Evolutionary conservation across 2,329 filamentous ascomycete species (phyloP), one percentile per base, ranked within the genome.

Genomic region (Penicillium sp.): DNA sequence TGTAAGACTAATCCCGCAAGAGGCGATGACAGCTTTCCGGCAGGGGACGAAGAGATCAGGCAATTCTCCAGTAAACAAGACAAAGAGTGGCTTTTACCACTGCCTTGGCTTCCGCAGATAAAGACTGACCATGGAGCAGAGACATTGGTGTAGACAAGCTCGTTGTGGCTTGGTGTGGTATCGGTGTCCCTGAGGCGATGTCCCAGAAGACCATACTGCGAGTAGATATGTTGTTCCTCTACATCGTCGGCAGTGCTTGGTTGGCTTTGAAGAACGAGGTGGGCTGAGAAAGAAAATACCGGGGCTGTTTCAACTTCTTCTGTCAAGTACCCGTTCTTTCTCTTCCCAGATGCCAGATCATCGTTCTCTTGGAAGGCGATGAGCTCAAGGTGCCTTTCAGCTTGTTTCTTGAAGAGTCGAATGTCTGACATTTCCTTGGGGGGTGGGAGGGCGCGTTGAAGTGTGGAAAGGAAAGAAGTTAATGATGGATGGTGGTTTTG

Each of bases 51-150:
- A 2, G 37, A 1, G 4, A 68, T 35, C 1, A 71, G 56, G 1
- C 55, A 50, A 16, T 64, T 63, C 29, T 78, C 78, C 0, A 83
- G 64, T 33, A 84, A 64, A 50, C 74, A 79, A 0, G 77, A 74
- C 2, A 81, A 63, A 0, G 79, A 81, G 41, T 83, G 77, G 14
- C 73, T 78, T 51, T 83, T 83, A 0, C 80, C 80, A 28, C 73
- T 76, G 0, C 80, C 80, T 51, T 83, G 79, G 1, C 75, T 75
- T 1, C 80, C 80, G 43, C 80, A 84, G 14, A 84, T 77, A 54
- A 83, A 83, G 0, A 72, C 67, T 0, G 78, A 81, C 48, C 72
- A 78, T 0, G 80, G 79, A 0, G 71, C 66, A 17, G 78, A 72
- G 1, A 73, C 73, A 47, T 82, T 82, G 29, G 21, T 23, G 21